phyloP scores from a whole-genome alignment of 176 grass and related monocot species.

The Triticum aestivum region DNA sequence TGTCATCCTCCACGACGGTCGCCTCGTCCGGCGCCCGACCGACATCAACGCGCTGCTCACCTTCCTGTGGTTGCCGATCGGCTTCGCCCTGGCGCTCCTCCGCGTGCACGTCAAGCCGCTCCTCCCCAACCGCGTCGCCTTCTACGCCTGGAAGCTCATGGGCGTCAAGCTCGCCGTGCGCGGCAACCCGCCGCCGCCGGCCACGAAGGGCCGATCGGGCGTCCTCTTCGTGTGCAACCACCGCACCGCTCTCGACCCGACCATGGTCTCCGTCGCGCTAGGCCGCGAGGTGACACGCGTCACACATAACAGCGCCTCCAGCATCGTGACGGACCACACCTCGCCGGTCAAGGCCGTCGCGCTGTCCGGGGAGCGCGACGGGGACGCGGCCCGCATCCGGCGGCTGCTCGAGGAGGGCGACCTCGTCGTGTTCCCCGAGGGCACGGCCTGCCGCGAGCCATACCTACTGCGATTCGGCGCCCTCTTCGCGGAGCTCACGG shows the following conservation, averaged over 20 bases:
- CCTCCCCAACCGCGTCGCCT: slow-evolving; percentile 48
- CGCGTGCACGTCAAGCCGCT: slow-evolving; percentile 48
- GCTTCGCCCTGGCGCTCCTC: slow-evolving; percentile 52
- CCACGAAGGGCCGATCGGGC: slow-evolving; percentile 33
- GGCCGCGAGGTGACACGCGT: slow-evolving; percentile 65
- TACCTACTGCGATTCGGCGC: slow-evolving; percentile 54
- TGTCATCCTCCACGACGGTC: slow-evolving; percentile 61
- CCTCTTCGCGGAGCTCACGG: slow-evolving; percentile 56
- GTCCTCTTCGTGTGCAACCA: slow-evolving; percentile 83
- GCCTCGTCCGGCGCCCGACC: slow-evolving; percentile 60
- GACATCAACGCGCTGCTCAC: slow-evolving; percentile 54
- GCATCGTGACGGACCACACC: slow-evolving; percentile 28
- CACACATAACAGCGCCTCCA: slow-evolving; percentile 40
- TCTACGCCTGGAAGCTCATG: slow-evolving; percentile 53
- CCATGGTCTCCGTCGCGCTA: slow-evolving; percentile 39
- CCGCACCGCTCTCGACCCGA: slow-evolving; percentile 54
- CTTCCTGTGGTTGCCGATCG: slow-evolving; percentile 69
- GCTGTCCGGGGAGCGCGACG: slow-evolving; percentile 26
- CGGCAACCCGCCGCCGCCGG: slow-evolving; percentile 44
- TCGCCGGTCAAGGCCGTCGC: slow-evolving; percentile 41
- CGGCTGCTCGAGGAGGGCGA: slow-evolving; percentile 53
- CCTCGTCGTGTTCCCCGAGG: slow-evolving; percentile 65
- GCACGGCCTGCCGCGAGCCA: slow-evolving; percentile 53
- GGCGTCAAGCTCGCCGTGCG: slow-evolving; percentile 65
- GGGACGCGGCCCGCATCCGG: slow-evolving; percentile 35